Base-by-base conservation (phyloP, 352 stramenopile genomes). In the Phytophthora ramorum region DNA sequence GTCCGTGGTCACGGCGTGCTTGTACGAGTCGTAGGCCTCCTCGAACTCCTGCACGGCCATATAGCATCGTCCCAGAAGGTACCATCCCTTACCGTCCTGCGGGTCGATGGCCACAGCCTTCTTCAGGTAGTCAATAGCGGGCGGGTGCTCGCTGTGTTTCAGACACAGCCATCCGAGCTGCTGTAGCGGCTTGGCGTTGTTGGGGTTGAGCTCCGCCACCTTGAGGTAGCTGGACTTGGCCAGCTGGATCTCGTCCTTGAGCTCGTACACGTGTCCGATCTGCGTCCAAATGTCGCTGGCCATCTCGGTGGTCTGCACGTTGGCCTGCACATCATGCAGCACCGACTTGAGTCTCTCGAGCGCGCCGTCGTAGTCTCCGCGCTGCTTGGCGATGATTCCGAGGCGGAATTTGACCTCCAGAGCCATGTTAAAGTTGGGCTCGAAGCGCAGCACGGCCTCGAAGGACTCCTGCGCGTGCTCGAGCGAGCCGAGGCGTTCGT, bases 41-140 rank as follows among this genome's bases (percentile, higher is more conserved):
- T 96, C 88, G 64, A 96, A 96, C 71, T 96, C 88, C 52, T 95
- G 86, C 2, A 94, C 89, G 7, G 90, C 90, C 90, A 97, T 97
- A 74, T 97, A 97, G 72, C 90, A 97, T 19, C 90, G 80, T 17
- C 90, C 90, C 9, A 97, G 64, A 6, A 97, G 66, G 72, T 97
- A 97, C 90, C 90, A 97, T 26, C 89, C 90, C 62, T 95, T 95
- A 50, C 86, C 86, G 43, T 95, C 86, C 56, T 95, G 84, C 16
- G 85, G 83, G 58, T 95, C 86, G 43, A 95, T 86, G 17, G 64
- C 71, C 12, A 95, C 84, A 1, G 86, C 86, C 60, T 95, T 95
- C 71, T 95, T 95, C 3, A 95, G 68, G 53, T 88, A 95, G 46
- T 93, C 85, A 71, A 95, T 95, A 58, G 86, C 86, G 17, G 82